These are phyloP conservation scores for Termitomyces sp. DNA, from an alignment of 768 basidiomycete genomes.

Conservation along the genomic window DNA sequence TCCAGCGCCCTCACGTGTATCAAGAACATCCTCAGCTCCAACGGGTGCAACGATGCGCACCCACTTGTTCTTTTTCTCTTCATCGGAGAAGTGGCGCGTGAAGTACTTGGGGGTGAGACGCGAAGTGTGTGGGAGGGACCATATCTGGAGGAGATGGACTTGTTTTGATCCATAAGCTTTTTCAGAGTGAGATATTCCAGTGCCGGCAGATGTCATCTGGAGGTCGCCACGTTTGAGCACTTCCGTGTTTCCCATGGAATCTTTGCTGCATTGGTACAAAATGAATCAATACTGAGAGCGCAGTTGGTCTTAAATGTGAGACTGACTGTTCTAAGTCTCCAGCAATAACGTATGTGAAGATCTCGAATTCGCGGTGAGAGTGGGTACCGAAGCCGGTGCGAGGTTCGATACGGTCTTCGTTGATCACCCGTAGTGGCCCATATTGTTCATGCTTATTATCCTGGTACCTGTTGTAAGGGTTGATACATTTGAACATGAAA, in stretches of 20 bases:
- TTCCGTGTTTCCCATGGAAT: slow-evolving; percentile 90
- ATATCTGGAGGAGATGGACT: slow-evolving; percentile 51
- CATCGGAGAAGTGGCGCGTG: slow-evolving; percentile 82
- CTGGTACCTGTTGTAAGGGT: slow-evolving; percentile 43
- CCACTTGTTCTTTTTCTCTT: slow-evolving; percentile 71
- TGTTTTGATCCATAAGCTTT: slow-evolving; percentile 35
- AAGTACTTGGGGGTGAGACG: slow-evolving; percentile 74
- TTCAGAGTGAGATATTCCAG: slow-evolving; percentile 82
- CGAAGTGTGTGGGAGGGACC: slow-evolving; percentile 36
- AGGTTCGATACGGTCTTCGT: slow-evolving; percentile 83
- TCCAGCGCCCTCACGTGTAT: slow-evolving; percentile 61
- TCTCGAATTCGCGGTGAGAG: slow-evolving; percentile 81
- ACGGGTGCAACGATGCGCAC: slow-evolving; percentile 74
- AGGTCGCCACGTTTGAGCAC: slow-evolving; percentile 84
- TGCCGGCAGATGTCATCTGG: slow-evolving; percentile 90
- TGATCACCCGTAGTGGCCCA: slow-evolving; percentile 81
- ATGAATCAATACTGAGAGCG: neutral
- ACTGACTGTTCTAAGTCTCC: slow-evolving; percentile 80
- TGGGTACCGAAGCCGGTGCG: slow-evolving; percentile 82
- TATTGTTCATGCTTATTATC: slow-evolving; percentile 52
- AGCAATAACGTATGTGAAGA: slow-evolving; percentile 81
- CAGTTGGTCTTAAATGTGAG: neutral
- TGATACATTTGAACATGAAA: neutral
- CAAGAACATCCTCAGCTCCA: slow-evolving; percentile 47
- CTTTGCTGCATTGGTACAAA: slow-evolving; percentile 48